Base-by-base conservation (phyloP, 2,329 filamentous ascomycete genomes). In the Stachybotrys elegans region DNA sequence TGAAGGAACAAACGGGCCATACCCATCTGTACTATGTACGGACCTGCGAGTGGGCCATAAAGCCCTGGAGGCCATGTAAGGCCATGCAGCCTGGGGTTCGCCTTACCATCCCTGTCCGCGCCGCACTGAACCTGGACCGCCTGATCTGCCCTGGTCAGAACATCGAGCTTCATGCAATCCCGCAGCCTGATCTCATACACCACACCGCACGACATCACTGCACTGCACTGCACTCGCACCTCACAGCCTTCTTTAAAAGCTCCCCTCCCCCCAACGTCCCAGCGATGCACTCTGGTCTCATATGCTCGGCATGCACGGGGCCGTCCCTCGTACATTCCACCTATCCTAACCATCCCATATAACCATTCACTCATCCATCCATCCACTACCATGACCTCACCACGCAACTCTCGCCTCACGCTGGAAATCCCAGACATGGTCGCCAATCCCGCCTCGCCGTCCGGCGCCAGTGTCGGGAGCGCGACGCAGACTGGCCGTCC, bases 401-500 rank as follows among this genome's bases (percentile, higher is more conserved):
- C 16, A 49, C 45, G 52, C 13, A 29, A 43, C n/a, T 45, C 48
- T 31, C 47, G 44, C 29, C 29, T 25, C 40, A 41, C 44, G 25
- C 36, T 47, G 34, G 41, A 35, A 34, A 40, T 45, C 17, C 47
- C 49, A 12, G 29, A 47, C 34, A 34, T 16, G 8, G 31, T 16
- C 31, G 31, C n/a, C 31, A 55, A 54, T 17, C 49, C 56, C 38
- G 49, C 52, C 31, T 57, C 62, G 38, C 59, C 60, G 16, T 57
- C 59, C 29, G 56, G 54, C 22, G 54, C 56, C 5, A 60, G 56
- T 43, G n/a, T n/a, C n/a, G n/a, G n/a, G n/a, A 58, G 52, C 46
- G 60, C 58, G 31, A 54, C 53, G 6, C 51, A 54, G 21, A 67
- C 63, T 19, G 78, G 78, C 13, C 73, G 78, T 13, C 78, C 78